A percentile compares a stretch with the other conserved stretches of the same genome.
Conservation (phyloP, 208 protist species). For the Porcisia deanei region DNA sequence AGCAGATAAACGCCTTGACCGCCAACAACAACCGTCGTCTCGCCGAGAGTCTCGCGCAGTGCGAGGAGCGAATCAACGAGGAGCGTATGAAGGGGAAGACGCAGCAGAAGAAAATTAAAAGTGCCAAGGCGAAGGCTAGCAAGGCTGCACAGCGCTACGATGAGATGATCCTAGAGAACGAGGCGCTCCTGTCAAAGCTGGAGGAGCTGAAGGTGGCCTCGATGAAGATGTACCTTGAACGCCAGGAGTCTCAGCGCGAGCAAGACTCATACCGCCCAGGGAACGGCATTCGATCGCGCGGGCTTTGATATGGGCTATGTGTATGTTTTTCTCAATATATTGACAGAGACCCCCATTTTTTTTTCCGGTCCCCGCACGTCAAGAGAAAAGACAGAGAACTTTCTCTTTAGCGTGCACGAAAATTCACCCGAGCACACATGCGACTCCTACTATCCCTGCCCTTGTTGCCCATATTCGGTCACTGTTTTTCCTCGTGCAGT, state of each 20-base stretch:
- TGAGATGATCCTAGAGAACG: conserved; percentile 93
- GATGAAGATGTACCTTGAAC: conserved; percentile 90
- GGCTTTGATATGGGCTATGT: conserved; percentile 30
- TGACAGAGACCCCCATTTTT: not conserved
- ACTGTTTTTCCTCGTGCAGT: not conserved
- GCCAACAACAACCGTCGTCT: conserved; percentile 83
- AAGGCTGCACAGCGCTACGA: conserved; percentile 91
- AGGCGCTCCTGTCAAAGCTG: conserved; percentile 75
- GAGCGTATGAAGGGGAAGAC: conserved; percentile 81
- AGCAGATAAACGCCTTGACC: conserved; percentile 82
- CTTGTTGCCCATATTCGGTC: not conserved
- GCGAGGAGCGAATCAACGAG: conserved; percentile 73
- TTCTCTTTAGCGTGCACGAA: not conserved
- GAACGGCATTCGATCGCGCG: conserved; percentile 42
- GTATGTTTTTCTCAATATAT: conserved; percentile 3
- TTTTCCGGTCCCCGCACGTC: not conserved
- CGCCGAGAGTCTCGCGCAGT: conserved; percentile 78
- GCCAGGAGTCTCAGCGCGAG: conserved; percentile 79
- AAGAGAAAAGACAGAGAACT: not conserved
- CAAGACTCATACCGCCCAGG: conserved; percentile 61
- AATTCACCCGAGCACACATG: not conserved
- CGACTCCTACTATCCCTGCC: not conserved
- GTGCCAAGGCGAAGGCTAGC: conserved; percentile 66
- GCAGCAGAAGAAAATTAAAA: conserved; percentile 89
- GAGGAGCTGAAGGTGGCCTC: conserved; percentile 92